phyloP scores from a whole-genome alignment of 1,284 basidiomycete species.

The Puccinia coronata region DNA sequence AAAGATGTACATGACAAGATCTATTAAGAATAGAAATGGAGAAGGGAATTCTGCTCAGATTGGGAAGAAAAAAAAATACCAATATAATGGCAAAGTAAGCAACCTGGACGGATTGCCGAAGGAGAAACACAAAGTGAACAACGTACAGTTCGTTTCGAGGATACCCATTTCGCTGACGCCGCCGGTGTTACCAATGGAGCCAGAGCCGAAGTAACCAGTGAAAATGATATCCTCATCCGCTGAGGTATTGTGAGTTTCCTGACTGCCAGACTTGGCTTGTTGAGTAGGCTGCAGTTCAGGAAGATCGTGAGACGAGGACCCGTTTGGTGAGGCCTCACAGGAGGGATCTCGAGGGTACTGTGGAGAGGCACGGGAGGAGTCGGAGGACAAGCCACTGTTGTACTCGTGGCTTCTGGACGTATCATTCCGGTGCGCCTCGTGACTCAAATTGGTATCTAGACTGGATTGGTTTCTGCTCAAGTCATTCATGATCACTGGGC shows the following conservation, averaged over 20 bases:
- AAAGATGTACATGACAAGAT: no score
- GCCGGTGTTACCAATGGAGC: conserved; percentile 28
- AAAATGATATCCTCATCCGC: conserved; percentile 24
- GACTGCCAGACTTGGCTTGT: neutral
- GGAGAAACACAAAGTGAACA: neutral
- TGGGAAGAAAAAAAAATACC: neutral
- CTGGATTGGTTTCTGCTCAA: neutral
- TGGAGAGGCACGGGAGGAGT: neutral
- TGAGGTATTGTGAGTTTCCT: neutral
- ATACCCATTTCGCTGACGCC: conserved; percentile 35
- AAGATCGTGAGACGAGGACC: neutral
- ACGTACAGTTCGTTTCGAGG: conserved; percentile 14
- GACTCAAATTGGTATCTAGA: neutral
- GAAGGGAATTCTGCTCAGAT: no score
- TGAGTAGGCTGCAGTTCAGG: neutral
- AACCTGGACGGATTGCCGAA: no score
- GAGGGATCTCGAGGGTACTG: neutral
- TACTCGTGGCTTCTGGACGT: neutral
- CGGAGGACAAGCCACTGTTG: neutral
- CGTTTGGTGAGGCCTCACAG: neutral
- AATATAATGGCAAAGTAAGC: no score
- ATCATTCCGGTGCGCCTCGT: neutral
- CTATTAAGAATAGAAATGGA: no score
- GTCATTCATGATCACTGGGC: neutral
- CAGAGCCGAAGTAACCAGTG: conserved; percentile 19